These are phyloP conservation scores for Chrysochromulina tobinii DNA, from an alignment of 78 protist species.

Conservation along the genomic window DNA sequence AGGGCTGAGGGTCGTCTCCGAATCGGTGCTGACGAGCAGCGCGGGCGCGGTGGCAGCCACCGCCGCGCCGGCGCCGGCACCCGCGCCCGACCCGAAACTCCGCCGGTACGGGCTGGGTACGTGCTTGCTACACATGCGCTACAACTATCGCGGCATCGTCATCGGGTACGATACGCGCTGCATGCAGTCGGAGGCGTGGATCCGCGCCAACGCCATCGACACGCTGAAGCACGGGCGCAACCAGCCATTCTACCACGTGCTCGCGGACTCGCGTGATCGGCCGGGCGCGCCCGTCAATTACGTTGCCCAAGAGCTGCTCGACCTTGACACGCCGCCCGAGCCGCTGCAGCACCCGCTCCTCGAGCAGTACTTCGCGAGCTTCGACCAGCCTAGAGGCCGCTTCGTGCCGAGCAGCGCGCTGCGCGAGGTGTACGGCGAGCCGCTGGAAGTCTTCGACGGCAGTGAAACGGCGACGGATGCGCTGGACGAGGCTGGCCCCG, in stretches of 20 bases:
- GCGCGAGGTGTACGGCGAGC: no score
- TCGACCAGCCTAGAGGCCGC: not conserved
- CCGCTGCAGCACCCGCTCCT: not conserved
- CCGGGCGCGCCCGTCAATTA: not conserved
- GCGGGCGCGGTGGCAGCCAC: no score
- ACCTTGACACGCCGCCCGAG: not conserved
- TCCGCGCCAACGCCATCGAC: not conserved
- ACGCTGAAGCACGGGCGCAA: not conserved
- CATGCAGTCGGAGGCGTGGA: not conserved
- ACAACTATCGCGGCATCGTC: not conserved
- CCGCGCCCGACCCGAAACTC: no score
- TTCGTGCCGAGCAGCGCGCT: no score
- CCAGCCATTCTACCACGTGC: constrained; percentile 1
- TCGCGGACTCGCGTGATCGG: not conserved
- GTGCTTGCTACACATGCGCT: not conserved
- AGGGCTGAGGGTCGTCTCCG: no score
- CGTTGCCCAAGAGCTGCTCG: not conserved
- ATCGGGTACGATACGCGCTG: not conserved
- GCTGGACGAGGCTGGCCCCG: no score
- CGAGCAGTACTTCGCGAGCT: not conserved
- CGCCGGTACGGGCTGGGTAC: not conserved
- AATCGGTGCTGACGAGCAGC: no score
- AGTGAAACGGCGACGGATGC: no score
- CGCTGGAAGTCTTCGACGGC: no score
- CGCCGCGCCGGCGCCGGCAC: no score